Percentiles rank a stretch among this genome's conserved stretches.
Conservation (phyloP, 2,329 filamentous ascomycete genomes). For the Cryphonectria carpinicola region DNA sequence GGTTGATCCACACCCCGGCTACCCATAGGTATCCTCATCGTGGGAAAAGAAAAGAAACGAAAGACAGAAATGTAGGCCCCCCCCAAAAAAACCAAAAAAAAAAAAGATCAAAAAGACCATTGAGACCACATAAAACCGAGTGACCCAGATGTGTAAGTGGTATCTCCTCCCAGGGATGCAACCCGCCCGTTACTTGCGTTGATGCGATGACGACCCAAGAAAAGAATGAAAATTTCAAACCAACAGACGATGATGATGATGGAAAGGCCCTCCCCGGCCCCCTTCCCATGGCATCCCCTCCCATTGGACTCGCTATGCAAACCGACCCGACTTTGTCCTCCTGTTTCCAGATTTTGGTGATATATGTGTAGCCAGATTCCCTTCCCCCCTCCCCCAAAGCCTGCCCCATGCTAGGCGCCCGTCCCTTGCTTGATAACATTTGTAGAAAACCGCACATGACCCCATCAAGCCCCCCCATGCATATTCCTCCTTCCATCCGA, state of each 20-base stretch:
- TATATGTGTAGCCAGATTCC: not conserved
- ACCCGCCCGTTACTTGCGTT: constrained; percentile 21
- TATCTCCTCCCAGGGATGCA: constrained; percentile 27
- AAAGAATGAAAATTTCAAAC: not conserved
- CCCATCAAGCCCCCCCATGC: not conserved
- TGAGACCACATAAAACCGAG: not conserved
- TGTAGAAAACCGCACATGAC: not conserved
- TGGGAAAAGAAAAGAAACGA: not conserved
- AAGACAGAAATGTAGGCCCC: not conserved
- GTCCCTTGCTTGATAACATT: not conserved
- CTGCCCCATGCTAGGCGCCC: constrained; percentile 1
- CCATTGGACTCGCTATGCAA: constrained; percentile 28
- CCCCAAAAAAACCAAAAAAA: not conserved
- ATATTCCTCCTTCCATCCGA: not conserved
- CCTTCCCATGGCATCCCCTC: constrained; percentile 14
- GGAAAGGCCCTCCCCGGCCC: constrained; percentile 4
- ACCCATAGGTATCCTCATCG: not conserved
- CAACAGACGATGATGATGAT: not conserved
- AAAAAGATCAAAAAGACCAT: not conserved
- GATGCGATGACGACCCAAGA: constrained; percentile 12
- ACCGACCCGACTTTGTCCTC: constrained; percentile 14
- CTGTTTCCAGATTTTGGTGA: not conserved
- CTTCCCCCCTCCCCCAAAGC: not conserved
- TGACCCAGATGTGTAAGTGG: constrained; percentile 19
- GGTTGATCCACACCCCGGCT: not conserved